These are phyloP conservation scores for Lolium perenne DNA, from an alignment of 176 grass and related monocot species.

Conservation along the genomic window DNA sequence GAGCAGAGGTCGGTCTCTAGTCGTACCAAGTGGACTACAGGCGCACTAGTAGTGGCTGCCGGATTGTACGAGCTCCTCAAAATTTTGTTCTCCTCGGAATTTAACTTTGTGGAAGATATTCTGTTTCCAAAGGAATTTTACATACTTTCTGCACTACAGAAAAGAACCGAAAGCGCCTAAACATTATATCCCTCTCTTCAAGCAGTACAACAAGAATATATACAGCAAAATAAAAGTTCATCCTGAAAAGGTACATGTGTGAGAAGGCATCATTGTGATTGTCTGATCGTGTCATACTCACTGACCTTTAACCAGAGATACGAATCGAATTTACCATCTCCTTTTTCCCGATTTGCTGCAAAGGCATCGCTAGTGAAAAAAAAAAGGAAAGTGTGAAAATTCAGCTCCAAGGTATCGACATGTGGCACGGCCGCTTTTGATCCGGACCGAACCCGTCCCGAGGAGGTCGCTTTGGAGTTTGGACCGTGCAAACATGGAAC, in stretches of 20 bases:
- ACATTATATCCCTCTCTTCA: background rate
- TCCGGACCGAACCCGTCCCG: background rate
- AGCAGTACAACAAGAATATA: conserved; percentile 14
- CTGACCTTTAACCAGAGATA: background rate
- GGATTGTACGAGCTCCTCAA: too few species aligned
- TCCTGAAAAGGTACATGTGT: background rate
- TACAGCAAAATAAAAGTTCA: background rate
- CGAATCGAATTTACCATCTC: background rate
- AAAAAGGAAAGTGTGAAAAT: background rate
- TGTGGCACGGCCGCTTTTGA: background rate
- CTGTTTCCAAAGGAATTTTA: background rate
- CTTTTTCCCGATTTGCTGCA: background rate
- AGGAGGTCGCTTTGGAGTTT: background rate
- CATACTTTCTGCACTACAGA: background rate
- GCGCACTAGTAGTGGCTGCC: too few species aligned
- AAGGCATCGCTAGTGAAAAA: background rate
- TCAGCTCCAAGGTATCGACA: background rate
- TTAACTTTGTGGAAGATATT: background rate
- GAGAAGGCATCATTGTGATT: background rate
- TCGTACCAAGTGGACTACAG: too few species aligned
- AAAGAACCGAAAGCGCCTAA: too few species aligned
- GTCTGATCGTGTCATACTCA: background rate
- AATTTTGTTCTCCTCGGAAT: too few species aligned
- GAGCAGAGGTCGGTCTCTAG: too few species aligned
- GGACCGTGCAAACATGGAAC: background rate